Percentiles rank a stretch among this genome's conserved stretches.
phyloP scores from a whole-genome alignment of 2,329 filamentous ascomycete species.

The Rhinocladiella mackenziei region DNA sequence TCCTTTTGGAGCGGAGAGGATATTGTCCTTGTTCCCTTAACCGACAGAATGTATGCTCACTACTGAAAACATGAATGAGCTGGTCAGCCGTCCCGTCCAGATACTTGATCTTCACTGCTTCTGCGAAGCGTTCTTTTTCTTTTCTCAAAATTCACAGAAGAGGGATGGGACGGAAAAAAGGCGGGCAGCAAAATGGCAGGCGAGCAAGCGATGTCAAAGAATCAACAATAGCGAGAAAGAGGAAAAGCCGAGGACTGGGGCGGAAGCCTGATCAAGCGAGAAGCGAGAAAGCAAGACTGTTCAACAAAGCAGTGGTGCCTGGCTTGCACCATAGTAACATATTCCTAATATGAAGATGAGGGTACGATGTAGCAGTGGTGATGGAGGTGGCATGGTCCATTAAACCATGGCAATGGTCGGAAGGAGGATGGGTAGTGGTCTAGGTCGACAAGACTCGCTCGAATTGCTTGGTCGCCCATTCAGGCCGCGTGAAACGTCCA shows the following conservation, averaged over 20 bases:
- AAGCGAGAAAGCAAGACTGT: slow-evolving; percentile 5
- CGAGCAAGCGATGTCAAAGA: slow-evolving; percentile 18
- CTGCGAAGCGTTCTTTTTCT: no score
- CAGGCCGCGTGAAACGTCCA: slow-evolving; percentile 22
- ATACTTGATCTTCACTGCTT: neutral
- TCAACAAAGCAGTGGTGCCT: slow-evolving; percentile 3
- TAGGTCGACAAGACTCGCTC: neutral
- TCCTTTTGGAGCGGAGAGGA: no score
- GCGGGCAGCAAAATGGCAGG: slow-evolving; percentile 11
- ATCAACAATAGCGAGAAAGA: slow-evolving; percentile 9
- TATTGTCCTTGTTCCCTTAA: slow-evolving; percentile 1
- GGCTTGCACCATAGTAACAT: slow-evolving; percentile 16
- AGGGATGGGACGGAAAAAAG: no score
- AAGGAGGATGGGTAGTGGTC: slow-evolving; percentile 3
- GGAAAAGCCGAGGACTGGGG: slow-evolving; percentile 3
- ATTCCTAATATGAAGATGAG: slow-evolving; percentile 3
- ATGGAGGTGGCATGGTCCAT: slow-evolving; percentile 6
- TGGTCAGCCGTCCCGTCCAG: slow-evolving; percentile 1
- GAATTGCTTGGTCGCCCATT: slow-evolving; percentile 15
- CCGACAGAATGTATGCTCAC: slow-evolving; percentile 2
- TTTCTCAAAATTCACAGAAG: no score
- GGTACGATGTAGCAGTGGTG: no score
- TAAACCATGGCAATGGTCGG: no score
- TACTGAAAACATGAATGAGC: slow-evolving; percentile 1
- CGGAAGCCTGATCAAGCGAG: slow-evolving; percentile 7